These are phyloP conservation scores for Rugosomyces carneus DNA, from an alignment of 1,284 basidiomycete genomes.

Conservation along the genomic window DNA sequence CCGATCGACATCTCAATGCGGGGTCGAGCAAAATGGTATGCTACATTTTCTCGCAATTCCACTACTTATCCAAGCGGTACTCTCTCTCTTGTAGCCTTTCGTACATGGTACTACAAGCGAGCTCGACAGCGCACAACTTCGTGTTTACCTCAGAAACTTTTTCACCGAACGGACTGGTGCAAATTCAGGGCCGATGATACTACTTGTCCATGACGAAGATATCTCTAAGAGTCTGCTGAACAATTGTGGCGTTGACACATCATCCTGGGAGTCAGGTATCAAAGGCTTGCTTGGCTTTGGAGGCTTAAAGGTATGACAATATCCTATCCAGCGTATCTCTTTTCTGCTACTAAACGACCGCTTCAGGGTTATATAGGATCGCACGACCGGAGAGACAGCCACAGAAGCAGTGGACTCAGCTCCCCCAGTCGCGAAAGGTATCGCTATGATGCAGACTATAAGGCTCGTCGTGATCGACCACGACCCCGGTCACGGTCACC, in stretches of 20 bases:
- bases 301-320: constrained; percentile 6
- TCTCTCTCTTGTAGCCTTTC: constrained; percentile 22
- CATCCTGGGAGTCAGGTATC: constrained; percentile 25
- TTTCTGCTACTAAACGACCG: background rate
- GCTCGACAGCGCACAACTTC: constrained; percentile 13
- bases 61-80: no score
- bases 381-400: constrained; percentile 1
- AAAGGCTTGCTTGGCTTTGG: constrained; percentile 21
- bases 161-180: constrained; percentile 17
- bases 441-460: no score
- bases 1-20: constrained; percentile 19
- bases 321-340: background rate
- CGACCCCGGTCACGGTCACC: constrained; percentile 18
- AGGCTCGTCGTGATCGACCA: constrained; percentile 10
- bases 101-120: constrained; percentile 21
- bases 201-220: constrained; percentile 28
- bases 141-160: constrained; percentile 17
- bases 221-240: constrained; percentile 22
- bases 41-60: no score
- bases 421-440: background rate
- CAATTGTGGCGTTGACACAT: constrained; percentile 26
- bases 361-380: background rate
- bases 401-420: background rate
- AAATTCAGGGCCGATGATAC: constrained; percentile 21
- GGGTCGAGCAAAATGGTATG: constrained; percentile 14